Conservation (phyloP, 163 green algal species). For the Chlorella variabilis region DNA sequence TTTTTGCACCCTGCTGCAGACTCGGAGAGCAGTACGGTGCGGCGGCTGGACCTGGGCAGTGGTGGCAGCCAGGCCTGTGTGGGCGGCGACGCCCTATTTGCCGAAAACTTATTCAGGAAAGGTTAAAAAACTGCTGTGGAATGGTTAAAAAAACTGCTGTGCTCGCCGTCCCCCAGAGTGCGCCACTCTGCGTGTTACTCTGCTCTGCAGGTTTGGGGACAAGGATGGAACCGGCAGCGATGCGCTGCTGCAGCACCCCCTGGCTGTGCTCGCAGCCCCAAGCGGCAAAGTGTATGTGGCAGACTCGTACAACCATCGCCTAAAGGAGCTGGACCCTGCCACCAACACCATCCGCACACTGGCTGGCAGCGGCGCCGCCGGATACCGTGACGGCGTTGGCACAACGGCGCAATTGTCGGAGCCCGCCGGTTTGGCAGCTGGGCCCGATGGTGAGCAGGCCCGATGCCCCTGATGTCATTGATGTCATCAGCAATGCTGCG, state of each 20-base stretch:
- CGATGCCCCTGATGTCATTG: too few species aligned
- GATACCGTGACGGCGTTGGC: conserved; percentile 65
- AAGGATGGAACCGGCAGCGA: conserved; percentile 66
- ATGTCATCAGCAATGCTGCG: too few species aligned
- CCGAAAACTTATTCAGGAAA: conserved; percentile 80
- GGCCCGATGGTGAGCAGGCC: conserved; percentile 39
- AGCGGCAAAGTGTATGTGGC: conserved; percentile 70
- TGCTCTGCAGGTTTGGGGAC: conserved; percentile 68
- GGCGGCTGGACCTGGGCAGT: conserved; percentile 63
- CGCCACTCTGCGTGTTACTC: neutral
- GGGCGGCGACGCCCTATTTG: conserved; percentile 76
- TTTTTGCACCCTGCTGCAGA: conserved; percentile 58
- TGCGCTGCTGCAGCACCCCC: conserved; percentile 74
- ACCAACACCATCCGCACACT: conserved; percentile 62
- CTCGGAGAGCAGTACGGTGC: conserved; percentile 75
- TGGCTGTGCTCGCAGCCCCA: conserved; percentile 55
- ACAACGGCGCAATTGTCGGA: conserved; percentile 72
- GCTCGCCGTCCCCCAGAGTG: too few species aligned
- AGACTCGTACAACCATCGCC: conserved; percentile 87
- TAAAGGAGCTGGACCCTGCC: conserved; percentile 75
- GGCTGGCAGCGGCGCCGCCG: conserved; percentile 66
- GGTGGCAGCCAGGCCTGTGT: conserved; percentile 52
- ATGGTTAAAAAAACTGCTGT: too few species aligned
- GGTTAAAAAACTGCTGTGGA: neutral
- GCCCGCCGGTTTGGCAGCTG: conserved; percentile 68